These are phyloP conservation scores for Clathrus columnatus DNA, from an alignment of 768 basidiomycete species.

Conservation along the genomic window DNA sequence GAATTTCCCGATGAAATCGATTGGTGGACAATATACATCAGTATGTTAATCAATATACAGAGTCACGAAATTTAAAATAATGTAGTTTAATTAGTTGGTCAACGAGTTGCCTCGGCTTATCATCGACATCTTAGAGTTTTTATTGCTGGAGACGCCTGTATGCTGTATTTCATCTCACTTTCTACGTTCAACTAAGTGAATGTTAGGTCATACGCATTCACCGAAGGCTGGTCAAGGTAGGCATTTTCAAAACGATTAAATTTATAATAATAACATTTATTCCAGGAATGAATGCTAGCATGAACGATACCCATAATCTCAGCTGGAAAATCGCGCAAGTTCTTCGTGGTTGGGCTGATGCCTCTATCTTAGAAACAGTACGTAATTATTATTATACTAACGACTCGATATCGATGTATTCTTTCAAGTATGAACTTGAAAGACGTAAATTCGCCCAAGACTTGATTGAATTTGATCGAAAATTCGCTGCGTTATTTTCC, in stretches of 20 bases:
- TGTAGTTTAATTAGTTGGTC: conserved; percentile 42
- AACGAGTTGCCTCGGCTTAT: conserved; percentile 60
- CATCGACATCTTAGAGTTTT: conserved; percentile 57
- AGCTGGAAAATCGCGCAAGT: conserved; percentile 59
- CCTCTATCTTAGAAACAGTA: conserved; percentile 44
- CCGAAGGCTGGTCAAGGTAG: conserved; percentile 42
- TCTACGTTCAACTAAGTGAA: no score
- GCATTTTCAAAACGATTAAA: neutral
- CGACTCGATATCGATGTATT: neutral
- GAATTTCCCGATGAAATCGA: conserved; percentile 40
- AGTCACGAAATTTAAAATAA: neutral
- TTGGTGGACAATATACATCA: conserved; percentile 70
- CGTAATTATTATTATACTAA: neutral
- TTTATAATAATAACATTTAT: neutral
- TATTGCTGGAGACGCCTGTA: conserved; percentile 70
- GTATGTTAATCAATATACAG: conserved; percentile 27
- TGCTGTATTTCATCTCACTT: conserved; percentile 24
- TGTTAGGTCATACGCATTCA: conserved; percentile 18
- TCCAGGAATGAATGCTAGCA: conserved; percentile 59
- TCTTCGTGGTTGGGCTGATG: conserved; percentile 43
- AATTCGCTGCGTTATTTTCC: conserved; percentile 59
- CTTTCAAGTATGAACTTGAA: conserved; percentile 54
- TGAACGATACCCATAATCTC: conserved; percentile 69
- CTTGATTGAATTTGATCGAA: conserved; percentile 61
- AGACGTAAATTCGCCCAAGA: conserved; percentile 62